phyloP scores from a whole-genome alignment of 2,329 filamentous ascomycete genomes.

The Fusarium pseudocircinatum region DNA sequence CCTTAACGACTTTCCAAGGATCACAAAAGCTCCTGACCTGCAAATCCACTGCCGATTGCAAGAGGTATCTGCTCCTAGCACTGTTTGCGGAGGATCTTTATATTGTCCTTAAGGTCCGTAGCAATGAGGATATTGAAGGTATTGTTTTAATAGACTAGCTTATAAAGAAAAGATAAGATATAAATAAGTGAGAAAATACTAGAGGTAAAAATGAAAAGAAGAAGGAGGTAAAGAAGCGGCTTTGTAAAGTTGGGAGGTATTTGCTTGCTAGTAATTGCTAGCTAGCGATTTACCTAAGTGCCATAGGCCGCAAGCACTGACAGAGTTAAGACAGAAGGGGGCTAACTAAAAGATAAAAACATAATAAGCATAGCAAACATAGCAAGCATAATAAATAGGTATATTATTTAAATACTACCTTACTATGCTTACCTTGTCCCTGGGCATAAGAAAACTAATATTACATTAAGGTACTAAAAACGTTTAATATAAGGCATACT shows the following conservation, averaged over 20 bases:
- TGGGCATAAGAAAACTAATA: neutral
- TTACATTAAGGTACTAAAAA: no score
- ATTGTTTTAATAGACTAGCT: neutral
- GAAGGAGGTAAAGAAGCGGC: neutral
- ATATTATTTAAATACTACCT: neutral
- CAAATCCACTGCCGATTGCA: conserved; percentile 74
- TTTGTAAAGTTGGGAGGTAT: neutral
- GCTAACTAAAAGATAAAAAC: no score
- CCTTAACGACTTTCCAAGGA: conserved; percentile 79
- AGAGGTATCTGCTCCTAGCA: conserved; percentile 8
- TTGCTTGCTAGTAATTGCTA: neutral
- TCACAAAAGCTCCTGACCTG: conserved; percentile 76
- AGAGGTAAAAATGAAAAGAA: neutral
- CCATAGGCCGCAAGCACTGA: no score
- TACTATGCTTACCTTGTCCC: neutral
- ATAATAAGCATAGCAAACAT: no score
- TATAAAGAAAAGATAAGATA: neutral
- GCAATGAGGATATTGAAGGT: neutral
- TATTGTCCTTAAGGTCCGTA: neutral
- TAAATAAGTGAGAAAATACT: no score
- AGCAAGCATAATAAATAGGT: no score
- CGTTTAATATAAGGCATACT: no score
- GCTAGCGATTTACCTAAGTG: neutral
- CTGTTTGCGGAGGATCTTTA: conserved; percentile 11
- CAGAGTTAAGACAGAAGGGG: no score